Conservation (phyloP, 257 asterid genomes). For the Paulownia fortunei region DNA sequence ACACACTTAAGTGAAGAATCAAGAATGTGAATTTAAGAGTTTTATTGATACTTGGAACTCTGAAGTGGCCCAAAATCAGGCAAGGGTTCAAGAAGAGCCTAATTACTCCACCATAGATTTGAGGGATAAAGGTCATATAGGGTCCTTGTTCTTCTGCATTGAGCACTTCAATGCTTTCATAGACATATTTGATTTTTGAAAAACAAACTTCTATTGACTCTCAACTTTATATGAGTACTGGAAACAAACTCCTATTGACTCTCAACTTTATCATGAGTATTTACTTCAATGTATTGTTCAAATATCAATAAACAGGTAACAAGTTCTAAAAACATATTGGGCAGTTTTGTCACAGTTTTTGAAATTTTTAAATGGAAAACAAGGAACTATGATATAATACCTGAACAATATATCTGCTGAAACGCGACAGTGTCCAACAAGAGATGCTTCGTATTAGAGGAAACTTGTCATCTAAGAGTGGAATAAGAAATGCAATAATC, state of each 20-base stretch:
- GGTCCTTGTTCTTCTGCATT: neutral
- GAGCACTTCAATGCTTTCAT: neutral
- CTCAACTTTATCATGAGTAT: neutral
- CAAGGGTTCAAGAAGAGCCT: neutral
- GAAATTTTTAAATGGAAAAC: constrained; percentile 10
- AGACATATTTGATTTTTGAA: neutral
- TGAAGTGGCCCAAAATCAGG: neutral
- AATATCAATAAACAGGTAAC: too few relatives aligned
- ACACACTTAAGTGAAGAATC: neutral
- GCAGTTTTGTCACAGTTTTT: neutral
- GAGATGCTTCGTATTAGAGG: constrained; percentile 97
- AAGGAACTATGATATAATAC: constrained; percentile 45
- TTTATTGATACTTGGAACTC: neutral
- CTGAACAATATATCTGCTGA: constrained; percentile 95
- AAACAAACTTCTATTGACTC: neutral
- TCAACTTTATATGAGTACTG: neutral
- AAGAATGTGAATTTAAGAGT: neutral
- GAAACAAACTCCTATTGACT: neutral
- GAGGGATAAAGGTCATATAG: neutral
- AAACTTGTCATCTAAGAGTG: constrained; percentile 93
- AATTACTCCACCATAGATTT: neutral
- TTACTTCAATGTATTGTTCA: too few relatives aligned
- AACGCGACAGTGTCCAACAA: constrained; percentile 98
- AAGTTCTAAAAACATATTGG: neutral
- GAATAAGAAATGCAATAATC: constrained; percentile 88